phyloP scores from a whole-genome alignment of 2,329 filamentous ascomycete species.

The Aureobasidium sp. region DNA sequence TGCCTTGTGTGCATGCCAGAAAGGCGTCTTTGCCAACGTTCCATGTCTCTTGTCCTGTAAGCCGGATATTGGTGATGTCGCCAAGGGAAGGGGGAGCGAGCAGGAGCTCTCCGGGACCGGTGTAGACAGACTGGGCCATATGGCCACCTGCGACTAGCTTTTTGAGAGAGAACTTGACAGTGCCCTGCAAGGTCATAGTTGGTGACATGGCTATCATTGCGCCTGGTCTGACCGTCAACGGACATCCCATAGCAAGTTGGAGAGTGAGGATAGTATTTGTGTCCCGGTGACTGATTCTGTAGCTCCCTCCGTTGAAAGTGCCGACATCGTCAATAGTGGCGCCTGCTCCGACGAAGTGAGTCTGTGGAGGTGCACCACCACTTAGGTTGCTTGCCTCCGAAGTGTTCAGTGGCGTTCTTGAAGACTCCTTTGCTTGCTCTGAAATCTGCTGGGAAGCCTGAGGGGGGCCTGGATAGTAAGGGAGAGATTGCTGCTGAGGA shows the following conservation, averaged over 20 bases:
- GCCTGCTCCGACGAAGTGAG: slow-evolving; percentile 57
- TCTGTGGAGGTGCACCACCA: slow-evolving; percentile 37
- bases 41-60: slow-evolving; percentile 70
- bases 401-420: slow-evolving; percentile 25
- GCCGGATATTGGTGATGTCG: slow-evolving; percentile 73
- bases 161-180: slow-evolving; percentile 79
- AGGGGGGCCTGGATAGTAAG: slow-evolving; percentile 33
- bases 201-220: slow-evolving; percentile 94
- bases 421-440: slow-evolving; percentile 23
- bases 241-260: slow-evolving; percentile 83
- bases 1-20: slow-evolving; percentile 76
- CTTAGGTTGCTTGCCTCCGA: slow-evolving; percentile 27
- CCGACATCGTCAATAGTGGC: slow-evolving; percentile 71
- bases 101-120: slow-evolving; percentile 83
- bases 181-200: slow-evolving; percentile 74
- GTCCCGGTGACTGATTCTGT: slow-evolving; percentile 85
- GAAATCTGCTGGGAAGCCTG: slow-evolving; percentile 25
- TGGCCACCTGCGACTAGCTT: slow-evolving; percentile 82
- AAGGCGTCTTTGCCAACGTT: slow-evolving; percentile 81
- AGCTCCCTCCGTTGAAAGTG: slow-evolving; percentile 95
- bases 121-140: slow-evolving; percentile 70
- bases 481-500: slow-evolving; percentile 26
- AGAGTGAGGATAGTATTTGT: slow-evolving; percentile 83
- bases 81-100: slow-evolving; percentile 74
- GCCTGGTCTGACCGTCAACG: slow-evolving; percentile 72